phyloP scores from a whole-genome alignment of 2,329 filamentous ascomycete species.

The Tetracladium maxilliforme region DNA sequence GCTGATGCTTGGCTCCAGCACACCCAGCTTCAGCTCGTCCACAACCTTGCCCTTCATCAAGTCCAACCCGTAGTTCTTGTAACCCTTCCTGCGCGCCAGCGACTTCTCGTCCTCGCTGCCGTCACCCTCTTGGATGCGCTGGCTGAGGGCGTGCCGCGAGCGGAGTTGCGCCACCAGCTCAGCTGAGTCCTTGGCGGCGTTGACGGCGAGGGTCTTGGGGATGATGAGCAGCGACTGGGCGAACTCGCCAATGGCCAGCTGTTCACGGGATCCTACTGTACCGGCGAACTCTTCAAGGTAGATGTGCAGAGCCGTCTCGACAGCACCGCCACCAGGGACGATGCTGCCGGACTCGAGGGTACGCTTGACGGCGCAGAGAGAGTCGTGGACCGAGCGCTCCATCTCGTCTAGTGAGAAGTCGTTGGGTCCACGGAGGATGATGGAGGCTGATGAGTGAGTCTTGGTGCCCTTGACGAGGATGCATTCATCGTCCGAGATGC shows the following conservation, averaged over 20 bases:
- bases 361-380: slow-evolving; percentile 89
- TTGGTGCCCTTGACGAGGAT: slow-evolving; percentile 95
- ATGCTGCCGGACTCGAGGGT: slow-evolving; percentile 94
- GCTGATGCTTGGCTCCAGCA: slow-evolving; percentile 94
- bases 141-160: slow-evolving; percentile 83
- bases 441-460: slow-evolving; percentile 82
- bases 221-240: slow-evolving; percentile 88
- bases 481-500: slow-evolving; percentile 97
- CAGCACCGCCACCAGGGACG: slow-evolving; percentile 88
- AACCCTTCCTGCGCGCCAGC: slow-evolving; percentile 85
- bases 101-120: slow-evolving; percentile 76
- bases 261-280: slow-evolving; percentile 90
- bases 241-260: slow-evolving; percentile 95
- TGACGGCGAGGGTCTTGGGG: slow-evolving; percentile 91
- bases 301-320: slow-evolving; percentile 97
- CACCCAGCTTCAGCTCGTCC: slow-evolving; percentile 86
- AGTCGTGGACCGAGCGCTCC: slow-evolving; percentile 97
- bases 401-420: slow-evolving; percentile 97
- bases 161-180: slow-evolving; percentile 93
- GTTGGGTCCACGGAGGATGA: slow-evolving; percentile 90
- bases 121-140: slow-evolving; percentile 79
- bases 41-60: slow-evolving; percentile 78
- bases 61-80: slow-evolving; percentile 97
- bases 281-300: slow-evolving; percentile 98
- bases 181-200: slow-evolving; percentile 90